Evolutionary conservation across 2,329 filamentous ascomycete genomes (phyloP).

Genomic region (Pezicula carpinea): DNA sequence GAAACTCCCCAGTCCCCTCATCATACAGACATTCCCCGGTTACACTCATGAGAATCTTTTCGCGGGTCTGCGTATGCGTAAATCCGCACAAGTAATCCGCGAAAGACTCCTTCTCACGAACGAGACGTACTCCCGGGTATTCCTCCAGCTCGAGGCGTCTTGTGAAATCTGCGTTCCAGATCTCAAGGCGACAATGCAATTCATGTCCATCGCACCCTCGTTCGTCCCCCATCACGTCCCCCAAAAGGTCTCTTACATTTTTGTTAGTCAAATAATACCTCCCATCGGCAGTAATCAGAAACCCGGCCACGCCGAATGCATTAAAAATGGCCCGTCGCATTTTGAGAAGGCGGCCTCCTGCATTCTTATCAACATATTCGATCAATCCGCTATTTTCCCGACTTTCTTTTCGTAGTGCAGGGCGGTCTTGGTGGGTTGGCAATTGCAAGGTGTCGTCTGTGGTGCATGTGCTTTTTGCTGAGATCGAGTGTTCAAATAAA

Average conservation of each 20-base stretch:
- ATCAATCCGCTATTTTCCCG: background rate
- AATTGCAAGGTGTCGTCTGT: too few species aligned
- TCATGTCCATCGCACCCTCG: constrained; percentile 8
- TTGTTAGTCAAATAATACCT: constrained; percentile 16
- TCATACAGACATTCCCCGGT: constrained; percentile 22
- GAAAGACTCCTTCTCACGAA: constrained; percentile 7
- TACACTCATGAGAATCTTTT: constrained; percentile 10
- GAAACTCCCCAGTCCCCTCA: constrained; percentile 16
- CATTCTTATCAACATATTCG: background rate
- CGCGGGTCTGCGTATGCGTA: constrained; percentile 8
- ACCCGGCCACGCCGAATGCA: constrained; percentile 10
- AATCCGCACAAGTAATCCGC: constrained; percentile 15
- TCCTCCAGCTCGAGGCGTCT: constrained; percentile 7
- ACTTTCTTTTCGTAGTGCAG: background rate
- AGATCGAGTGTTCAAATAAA: constrained; percentile 8
- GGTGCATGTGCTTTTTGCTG: background rate
- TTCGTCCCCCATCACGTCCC: constrained; percentile 13
- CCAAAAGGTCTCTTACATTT: constrained; percentile 11
- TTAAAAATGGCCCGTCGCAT: constrained; percentile 19
- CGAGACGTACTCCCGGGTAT: constrained; percentile 11
- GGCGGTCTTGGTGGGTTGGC: background rate
- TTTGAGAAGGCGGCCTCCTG: constrained; percentile 3
- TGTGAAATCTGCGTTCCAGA: constrained; percentile 17
- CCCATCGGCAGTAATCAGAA: constrained; percentile 16
- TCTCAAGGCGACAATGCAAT: constrained; percentile 7